Evolutionary conservation across 495 filamentous ascomycete species (phyloP).

Genomic region (Darksidea phi): DNA sequence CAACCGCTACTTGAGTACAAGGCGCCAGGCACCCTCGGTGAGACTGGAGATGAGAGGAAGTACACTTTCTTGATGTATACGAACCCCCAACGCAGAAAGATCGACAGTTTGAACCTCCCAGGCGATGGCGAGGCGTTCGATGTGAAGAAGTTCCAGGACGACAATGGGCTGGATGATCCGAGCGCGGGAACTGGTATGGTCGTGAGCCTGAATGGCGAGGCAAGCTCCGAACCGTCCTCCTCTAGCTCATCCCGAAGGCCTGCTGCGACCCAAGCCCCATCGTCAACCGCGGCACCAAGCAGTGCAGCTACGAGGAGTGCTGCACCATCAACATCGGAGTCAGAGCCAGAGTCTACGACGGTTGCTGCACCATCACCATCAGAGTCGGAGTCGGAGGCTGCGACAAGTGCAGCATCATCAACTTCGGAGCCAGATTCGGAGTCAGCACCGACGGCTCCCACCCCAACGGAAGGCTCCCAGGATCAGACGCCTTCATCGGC

Average conservation of each 20-base stretch:
- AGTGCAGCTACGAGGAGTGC: neutral
- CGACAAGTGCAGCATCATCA: no score
- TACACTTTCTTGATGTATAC: conserved; percentile 35
- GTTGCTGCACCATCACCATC: no score
- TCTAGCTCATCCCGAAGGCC: neutral
- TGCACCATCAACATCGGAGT: neutral
- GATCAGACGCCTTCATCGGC: no score
- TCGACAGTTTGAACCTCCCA: conserved; percentile 19
- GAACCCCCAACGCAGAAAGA: conserved; percentile 12
- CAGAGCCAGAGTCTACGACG: no score
- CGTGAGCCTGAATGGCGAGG: conserved; percentile 23
- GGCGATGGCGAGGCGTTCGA: conserved; percentile 29
- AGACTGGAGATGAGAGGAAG: conserved; percentile 33
- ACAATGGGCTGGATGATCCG: conserved; percentile 30
- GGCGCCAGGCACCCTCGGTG: conserved; percentile 30
- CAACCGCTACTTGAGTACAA: conserved; percentile 19
- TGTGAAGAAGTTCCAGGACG: conserved; percentile 31
- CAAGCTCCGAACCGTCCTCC: neutral
- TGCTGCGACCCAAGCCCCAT: neutral
- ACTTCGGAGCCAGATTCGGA: no score
- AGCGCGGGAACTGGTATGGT: conserved; percentile 30
- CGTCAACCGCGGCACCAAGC: neutral
- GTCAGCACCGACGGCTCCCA: no score
- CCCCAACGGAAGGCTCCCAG: no score
- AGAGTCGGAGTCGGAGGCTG: no score